Evolutionary conservation across 306 rosid species (phyloP).

Genomic region (Neltuma alba): DNA sequence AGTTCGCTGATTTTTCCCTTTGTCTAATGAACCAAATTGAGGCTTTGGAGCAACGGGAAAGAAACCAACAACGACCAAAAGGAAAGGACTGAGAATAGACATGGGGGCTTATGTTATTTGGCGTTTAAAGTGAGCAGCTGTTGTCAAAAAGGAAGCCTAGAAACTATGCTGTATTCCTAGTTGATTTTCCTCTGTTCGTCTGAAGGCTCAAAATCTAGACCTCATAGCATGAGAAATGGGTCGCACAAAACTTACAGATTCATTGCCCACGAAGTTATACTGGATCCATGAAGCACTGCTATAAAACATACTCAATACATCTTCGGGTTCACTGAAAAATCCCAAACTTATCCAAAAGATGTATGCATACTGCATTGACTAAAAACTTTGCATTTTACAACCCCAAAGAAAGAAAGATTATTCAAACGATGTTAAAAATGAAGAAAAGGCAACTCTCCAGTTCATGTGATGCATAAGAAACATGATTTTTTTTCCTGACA

Average conservation of each 20-base stretch:
- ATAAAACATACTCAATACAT: neutral
- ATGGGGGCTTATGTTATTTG: constrained; percentile 3
- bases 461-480: neutral
- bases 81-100: neutral
- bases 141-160: neutral
- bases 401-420: neutral
- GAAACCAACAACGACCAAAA: neutral
- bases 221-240: neutral
- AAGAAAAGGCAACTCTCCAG: neutral
- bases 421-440: neutral
- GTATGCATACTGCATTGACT: neutral
- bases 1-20: neutral
- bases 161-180: neutral
- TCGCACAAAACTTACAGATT: neutral
- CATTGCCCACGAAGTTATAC: neutral
- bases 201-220: neutral
- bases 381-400: neutral
- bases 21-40: neutral
- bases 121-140: neutral
- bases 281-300: neutral
- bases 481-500: neutral
- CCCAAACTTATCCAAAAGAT: neutral
- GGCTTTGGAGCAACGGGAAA: neutral
- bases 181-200: neutral
- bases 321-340: neutral